Base-by-base conservation (phyloP, 108 stramenopile species). In the Skeletonema marinoi region DNA sequence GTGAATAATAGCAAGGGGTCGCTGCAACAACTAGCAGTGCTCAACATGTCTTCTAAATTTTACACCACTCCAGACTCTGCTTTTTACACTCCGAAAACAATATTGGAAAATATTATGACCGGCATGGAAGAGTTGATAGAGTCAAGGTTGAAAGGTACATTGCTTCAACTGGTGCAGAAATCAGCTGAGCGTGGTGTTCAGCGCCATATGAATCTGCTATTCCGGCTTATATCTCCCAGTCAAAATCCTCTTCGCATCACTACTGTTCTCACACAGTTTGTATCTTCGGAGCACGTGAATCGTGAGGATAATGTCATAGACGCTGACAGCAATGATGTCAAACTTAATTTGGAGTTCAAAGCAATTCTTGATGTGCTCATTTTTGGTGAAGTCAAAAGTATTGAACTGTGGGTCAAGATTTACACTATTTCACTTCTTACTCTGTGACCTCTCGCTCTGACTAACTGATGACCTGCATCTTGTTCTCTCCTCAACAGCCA, bases 111-210 rank as follows among this genome's bases (percentile, higher is more conserved):
- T 33, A 5, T 39, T 6, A 36, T 16, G 33, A 19, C 1, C 2
- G 33, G 64, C 1, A 67, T 75, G 66, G 64, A 67, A 46, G 74
- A 68, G 21, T 41, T 75, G 33, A 60, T 75, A 38, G 74, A 75
- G 16, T 58, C 64, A 5, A 35, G 74, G 32, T 17, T 75, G n/a
- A 30, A 31, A 21, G 30, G 54, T 21, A 75, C 50, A 17, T 14
- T 75, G 11, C 38, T 39, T 2, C 74, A 67, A 39, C 58, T 75
- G 32, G 17, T 60, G 36, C 44, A 32, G 50, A 51, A 8, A 42
- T 16, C 44, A 16, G 44, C 44, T 46, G 44, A 46, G 16, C 44
- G 44, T n/a, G 36, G 38, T 14, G 66, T 42, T 21, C 38, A n/a
- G 48, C 32, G 50, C 19, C 48, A 65, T 10, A 64, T 50, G 12